Evolutionary conservation across 2,329 filamentous ascomycete species (phyloP).

Genomic region (Pseudopithomyces maydicus): DNA sequence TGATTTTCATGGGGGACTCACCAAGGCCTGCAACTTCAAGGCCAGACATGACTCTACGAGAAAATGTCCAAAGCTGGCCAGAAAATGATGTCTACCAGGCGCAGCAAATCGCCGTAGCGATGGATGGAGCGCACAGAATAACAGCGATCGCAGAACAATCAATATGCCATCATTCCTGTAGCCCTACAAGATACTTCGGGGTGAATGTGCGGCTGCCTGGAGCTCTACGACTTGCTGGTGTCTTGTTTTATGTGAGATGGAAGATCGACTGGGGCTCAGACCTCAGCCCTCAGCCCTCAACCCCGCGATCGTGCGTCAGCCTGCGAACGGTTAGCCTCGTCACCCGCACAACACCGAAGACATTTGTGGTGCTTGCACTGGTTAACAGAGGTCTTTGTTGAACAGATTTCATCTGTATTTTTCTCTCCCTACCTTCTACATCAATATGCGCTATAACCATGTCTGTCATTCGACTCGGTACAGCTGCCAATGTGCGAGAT

Average conservation of each 20-base stretch:
- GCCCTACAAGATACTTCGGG: too few relatives aligned
- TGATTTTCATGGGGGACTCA: neutral
- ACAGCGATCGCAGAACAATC: neutral
- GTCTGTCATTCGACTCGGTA: conserved; percentile 34
- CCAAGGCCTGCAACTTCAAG: conserved; percentile 38
- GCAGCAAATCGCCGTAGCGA: neutral
- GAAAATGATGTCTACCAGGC: neutral
- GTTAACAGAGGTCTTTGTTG: neutral
- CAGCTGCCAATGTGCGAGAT: conserved; percentile 34
- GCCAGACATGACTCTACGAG: conserved; percentile 30
- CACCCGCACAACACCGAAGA: neutral
- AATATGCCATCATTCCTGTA: neutral
- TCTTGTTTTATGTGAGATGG: neutral
- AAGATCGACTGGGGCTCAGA: neutral
- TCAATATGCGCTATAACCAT: conserved; percentile 10
- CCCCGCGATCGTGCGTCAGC: neutral
- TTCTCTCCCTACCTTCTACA: neutral
- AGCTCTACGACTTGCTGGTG: neutral
- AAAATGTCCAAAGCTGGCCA: neutral
- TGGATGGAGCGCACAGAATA: neutral
- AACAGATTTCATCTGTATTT: neutral
- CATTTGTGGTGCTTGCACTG: neutral
- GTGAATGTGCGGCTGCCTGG: neutral
- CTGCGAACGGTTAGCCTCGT: neutral
- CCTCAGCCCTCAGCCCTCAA: neutral